These are phyloP conservation scores for Tetrahymena borealis DNA, from an alignment of 73 alveolate species.

Conservation along the genomic window DNA sequence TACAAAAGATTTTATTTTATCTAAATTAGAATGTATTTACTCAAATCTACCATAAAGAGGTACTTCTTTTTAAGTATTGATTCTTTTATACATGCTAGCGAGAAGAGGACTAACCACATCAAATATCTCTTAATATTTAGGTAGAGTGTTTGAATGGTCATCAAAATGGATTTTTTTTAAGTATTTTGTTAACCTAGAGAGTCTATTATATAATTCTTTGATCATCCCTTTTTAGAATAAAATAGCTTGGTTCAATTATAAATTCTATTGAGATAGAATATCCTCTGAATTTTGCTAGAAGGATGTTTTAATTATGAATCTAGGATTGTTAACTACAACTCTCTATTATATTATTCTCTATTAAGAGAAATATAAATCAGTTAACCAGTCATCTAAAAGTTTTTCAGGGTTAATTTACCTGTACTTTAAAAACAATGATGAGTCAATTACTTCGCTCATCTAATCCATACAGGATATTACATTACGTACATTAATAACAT, in stretches of 20 bases:
- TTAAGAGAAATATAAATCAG: not conserved
- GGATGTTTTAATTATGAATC: not conserved
- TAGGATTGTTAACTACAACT: not conserved
- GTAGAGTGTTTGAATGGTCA: not conserved
- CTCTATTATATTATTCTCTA: not conserved
- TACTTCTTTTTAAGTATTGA: not conserved
- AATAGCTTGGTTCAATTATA: not conserved
- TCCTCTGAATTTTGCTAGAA: not conserved
- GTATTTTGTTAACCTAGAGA: not conserved
- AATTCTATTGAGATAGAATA: not conserved
- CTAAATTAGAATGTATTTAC: not conserved
- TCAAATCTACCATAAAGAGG: not conserved
- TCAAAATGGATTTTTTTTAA: not conserved
- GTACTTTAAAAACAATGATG: not conserved
- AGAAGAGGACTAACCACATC: not conserved
- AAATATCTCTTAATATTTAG: not conserved
- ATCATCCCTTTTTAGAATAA: not conserved
- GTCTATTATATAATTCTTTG: not conserved
- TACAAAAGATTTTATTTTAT: not conserved
- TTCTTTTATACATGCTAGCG: not conserved
- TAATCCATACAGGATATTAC: not conserved
- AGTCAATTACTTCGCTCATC: not conserved
- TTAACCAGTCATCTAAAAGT: not conserved
- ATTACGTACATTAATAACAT: not conserved
- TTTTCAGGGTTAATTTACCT: not conserved